Conservation (phyloP, 257 asterid genomes). For the Avicennia marina region DNA sequence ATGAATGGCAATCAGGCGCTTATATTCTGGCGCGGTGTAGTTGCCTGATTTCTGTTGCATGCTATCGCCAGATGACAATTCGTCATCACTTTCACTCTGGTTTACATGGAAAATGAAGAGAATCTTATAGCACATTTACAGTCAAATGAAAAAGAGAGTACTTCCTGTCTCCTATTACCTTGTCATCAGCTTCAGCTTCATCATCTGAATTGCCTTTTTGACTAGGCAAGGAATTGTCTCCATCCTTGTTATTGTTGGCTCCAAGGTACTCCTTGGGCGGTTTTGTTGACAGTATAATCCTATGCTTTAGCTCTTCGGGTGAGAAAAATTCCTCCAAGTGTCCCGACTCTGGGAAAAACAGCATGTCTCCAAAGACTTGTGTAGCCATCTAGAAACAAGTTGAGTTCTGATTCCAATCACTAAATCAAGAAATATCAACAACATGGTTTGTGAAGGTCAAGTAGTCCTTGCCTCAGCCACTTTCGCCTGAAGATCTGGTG, state of each 20-base stretch:
- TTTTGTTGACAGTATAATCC: conserved; percentile 75
- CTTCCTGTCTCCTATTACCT: too few species aligned
- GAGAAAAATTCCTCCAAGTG: conserved; percentile 73
- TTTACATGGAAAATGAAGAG: conserved; percentile 3
- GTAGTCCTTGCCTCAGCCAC: conserved; percentile 64
- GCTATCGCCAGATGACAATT: conserved; percentile 33
- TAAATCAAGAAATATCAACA: too few species aligned
- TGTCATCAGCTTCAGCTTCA: too few species aligned
- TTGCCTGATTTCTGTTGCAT: conserved; percentile 36
- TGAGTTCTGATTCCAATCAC: too few species aligned
- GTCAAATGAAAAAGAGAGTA: too few species aligned
- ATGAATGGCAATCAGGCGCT: conserved; percentile 74
- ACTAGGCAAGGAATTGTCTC: background rate
- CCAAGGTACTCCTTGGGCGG: conserved; percentile 84
- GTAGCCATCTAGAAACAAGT: conserved; percentile 48
- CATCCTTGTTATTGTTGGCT: conserved; percentile 24
- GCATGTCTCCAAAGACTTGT: conserved; percentile 78
- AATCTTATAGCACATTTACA: background rate
- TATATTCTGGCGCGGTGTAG: conserved; percentile 53
- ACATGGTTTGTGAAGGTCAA: background rate
- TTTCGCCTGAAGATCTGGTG: conserved; percentile 84
- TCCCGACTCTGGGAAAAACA: conserved; percentile 58
- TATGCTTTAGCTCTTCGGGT: conserved; percentile 64
- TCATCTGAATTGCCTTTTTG: too few species aligned
- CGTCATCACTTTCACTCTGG: conserved; percentile 53